phyloP scores from a whole-genome alignment of 228 moss, liverwort and hornwort species.

The Sphagnum magellanicum region DNA sequence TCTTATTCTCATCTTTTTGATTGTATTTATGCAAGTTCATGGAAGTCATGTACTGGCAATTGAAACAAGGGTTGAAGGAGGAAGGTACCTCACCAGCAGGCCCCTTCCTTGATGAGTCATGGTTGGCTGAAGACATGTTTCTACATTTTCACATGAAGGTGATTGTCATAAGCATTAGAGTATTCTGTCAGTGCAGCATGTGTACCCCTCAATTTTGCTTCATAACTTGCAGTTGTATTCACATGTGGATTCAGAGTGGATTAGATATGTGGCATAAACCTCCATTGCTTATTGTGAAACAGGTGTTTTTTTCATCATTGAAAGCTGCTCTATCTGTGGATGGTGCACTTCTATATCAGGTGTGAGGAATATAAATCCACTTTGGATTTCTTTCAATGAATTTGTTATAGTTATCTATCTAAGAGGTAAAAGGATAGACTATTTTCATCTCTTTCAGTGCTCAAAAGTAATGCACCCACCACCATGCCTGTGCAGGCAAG shows the following conservation, averaged over 20 bases:
- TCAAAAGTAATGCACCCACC: neutral
- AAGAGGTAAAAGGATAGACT: neutral
- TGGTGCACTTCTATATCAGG: slow-evolving; percentile 86
- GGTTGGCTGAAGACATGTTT: slow-evolving; percentile 85
- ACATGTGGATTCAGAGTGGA: too few relatives aligned
- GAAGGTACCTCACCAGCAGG: slow-evolving; percentile 18
- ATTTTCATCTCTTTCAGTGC: neutral
- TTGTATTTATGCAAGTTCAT: slow-evolving; percentile 52
- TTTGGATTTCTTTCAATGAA: too few relatives aligned
- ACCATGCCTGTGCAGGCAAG: slow-evolving; percentile 29
- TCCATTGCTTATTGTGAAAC: neutral
- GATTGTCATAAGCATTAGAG: neutral
- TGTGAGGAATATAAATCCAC: slow-evolving; percentile 7
- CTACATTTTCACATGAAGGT: slow-evolving; percentile 80
- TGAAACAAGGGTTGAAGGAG: slow-evolving; percentile 71
- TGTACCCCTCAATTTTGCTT: neutral
- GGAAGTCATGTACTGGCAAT: slow-evolving; percentile 69
- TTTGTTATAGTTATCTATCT: too few relatives aligned
- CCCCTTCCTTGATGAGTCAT: slow-evolving; percentile 50
- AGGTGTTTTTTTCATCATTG: slow-evolving; percentile 76
- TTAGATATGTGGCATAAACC: neutral
- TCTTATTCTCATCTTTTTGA: neutral
- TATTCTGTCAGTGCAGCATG: neutral
- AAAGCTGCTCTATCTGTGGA: slow-evolving; percentile 68
- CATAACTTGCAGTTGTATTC: neutral